Conservation (phyloP, 2,329 filamentous ascomycete species). For the Venturia effusa region DNA sequence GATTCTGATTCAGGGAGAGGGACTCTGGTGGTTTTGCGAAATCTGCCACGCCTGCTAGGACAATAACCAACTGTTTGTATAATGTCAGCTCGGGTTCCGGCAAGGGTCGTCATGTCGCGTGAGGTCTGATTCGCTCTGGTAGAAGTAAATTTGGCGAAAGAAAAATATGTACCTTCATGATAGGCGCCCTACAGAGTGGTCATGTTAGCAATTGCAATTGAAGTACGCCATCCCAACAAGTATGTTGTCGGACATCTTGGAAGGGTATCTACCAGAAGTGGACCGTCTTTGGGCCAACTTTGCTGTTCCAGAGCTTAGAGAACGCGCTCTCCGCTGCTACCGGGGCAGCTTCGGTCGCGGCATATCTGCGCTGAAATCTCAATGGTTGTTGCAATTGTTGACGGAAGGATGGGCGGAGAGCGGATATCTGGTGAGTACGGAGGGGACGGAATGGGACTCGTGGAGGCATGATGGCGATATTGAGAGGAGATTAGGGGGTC, state of each 20-base stretch:
- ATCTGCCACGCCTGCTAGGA: conserved; percentile 85
- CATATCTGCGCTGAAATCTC: neutral
- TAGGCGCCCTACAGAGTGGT: conserved; percentile 57
- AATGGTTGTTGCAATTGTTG: conserved; percentile 7
- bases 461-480: neutral
- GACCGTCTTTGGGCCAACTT: conserved; percentile 59
- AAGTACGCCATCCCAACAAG: neutral
- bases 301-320: conserved; percentile 28
- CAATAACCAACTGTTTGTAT: conserved; percentile 65
- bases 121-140: neutral
- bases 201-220: conserved; percentile 9
- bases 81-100: conserved; percentile 6
- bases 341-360: neutral
- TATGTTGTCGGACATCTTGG: neutral
- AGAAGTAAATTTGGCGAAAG: neutral
- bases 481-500: neutral
- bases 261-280: conserved; percentile 76
- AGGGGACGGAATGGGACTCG: neutral
- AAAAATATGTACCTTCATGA: conserved; percentile 62
- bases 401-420: conserved; percentile 7
- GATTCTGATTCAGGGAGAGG: conserved; percentile 87
- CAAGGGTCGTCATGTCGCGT: neutral
- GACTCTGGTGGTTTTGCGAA: conserved; percentile 84
- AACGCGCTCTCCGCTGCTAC: neutral
- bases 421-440: conserved; percentile 2